Base-by-base conservation (phyloP, 345 rosid genomes). In the Murraya koenigii region DNA sequence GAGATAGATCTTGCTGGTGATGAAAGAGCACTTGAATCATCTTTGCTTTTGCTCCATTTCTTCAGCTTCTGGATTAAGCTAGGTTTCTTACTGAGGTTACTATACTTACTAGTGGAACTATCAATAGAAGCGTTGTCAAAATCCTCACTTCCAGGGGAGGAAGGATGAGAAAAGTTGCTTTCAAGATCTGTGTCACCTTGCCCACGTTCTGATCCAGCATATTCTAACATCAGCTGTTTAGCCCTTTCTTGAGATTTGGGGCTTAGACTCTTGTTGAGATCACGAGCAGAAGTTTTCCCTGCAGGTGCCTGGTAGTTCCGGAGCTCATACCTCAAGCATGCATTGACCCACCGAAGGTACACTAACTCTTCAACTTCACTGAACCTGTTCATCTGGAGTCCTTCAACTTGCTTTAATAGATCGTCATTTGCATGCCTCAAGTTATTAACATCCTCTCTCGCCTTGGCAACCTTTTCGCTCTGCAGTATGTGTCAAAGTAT, bases 361-460 rank as follows among this genome's bases (percentile, higher is more conserved):
- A 96, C 99, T 74, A 96, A 84, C 82, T 96, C 99, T 86, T 96
- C 99, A 79, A 92, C 99, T 89, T 96, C 99, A 80, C 99, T 89
- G 72, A 96, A 96, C 78, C 98, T 88, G 81, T 91, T 92, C 95
- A 94, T 88, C 80, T 96, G 99, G 83, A 96, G 98, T 47, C 98
- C 98, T 91, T 96, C 98, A 69, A 94, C 98, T 90, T 96, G 99
- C 87, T 94, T 96, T 83, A 83, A 58, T 80, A 96, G 85, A 82
- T 96, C 98, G 72, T 94, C 98, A 75, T 95, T 92, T 52, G 87
- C 81, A 82, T 92, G 99, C 89, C 86, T 90, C 72, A 94, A 80
- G 69, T 81, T 88, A 81, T 82, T 92, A 77, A 90, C 94, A 78
- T 96, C 98, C 75, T 91, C 95, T 78, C 95, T 89, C 77, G 83